Evolutionary conservation across 1,284 basidiomycete genomes (phyloP).

Genomic region (Thelephora terrestris): DNA sequence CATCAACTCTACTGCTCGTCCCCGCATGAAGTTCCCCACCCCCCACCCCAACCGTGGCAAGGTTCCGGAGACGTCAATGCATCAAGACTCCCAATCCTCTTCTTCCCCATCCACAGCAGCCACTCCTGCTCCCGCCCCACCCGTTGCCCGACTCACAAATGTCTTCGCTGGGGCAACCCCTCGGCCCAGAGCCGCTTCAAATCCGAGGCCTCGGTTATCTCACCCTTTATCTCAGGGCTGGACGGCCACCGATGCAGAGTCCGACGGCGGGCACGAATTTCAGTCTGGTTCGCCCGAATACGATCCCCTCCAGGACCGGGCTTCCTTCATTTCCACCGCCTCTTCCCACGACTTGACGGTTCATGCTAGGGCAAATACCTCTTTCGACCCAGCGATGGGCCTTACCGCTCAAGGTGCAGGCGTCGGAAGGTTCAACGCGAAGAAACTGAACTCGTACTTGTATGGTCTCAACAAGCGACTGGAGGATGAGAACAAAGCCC

Average conservation of each 20-base stretch:
- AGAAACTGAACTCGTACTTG: constrained; percentile 72
- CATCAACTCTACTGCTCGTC: constrained; percentile 68
- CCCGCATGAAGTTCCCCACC: constrained; percentile 51
- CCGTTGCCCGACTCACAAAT: constrained; percentile 25
- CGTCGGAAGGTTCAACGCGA: constrained; percentile 64
- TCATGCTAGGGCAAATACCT: constrained; percentile 71
- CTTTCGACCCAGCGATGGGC: constrained; percentile 70
- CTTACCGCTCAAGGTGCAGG: constrained; percentile 51
- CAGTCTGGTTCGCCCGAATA: constrained; percentile 13
- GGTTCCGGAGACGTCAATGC: background rate
- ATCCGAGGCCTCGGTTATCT: constrained; percentile 29
- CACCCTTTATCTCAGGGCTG: constrained; percentile 50
- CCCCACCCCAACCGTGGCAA: constrained; percentile 43
- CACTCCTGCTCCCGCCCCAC: constrained; percentile 16
- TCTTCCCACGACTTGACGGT: constrained; percentile 80
- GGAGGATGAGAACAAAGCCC: constrained; percentile 70
- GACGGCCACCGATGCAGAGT: constrained; percentile 18
- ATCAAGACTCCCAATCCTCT: background rate
- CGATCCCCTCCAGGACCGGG: constrained; percentile 28
- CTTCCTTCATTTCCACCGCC: constrained; percentile 65
- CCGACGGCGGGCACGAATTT: constrained; percentile 19
- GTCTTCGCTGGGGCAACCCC: constrained; percentile 59
- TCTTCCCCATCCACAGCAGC: constrained; percentile 3
- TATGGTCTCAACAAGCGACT: constrained; percentile 71
- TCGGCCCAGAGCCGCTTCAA: constrained; percentile 26